Base-by-base conservation (phyloP, 2,329 filamentous ascomycete species). In the Didymella pinodella region DNA sequence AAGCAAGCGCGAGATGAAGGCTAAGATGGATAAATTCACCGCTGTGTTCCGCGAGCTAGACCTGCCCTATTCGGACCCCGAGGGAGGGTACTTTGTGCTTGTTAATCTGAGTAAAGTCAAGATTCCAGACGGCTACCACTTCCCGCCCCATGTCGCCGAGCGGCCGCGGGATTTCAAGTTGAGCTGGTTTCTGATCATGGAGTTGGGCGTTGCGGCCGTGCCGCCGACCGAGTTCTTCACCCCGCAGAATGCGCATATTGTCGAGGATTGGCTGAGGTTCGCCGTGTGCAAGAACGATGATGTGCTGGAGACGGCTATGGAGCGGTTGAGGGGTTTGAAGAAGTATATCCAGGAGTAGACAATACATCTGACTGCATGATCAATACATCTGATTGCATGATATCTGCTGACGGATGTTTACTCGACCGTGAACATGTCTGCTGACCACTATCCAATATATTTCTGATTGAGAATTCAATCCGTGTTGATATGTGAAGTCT, bases 151-250 rank as follows among this genome's bases (percentile, higher is more conserved):
- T 74, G 94, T 99, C 34, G 91, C 90, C 14, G 88, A 84, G 71
- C 86, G 95, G 1, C 92, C 95, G 25, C 85, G 95, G 29, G 95
- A 99, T 77, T 99, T 98, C 81, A 92, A 96, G 83, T 85, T 99
- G 46, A 87, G 88, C 34, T 99, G 94, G 94, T 98, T 98, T 81
- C 80, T 97, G 69, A 99, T 99, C 78, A 93, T 93, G 76, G 94
- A 99, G 81, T 83, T 99, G 20, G 95, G 95, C 10, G 92, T 99
- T 28, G 95, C 95, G 2, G 93, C 94, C 8, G 97, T 99, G 63
- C 95, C 95, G 18, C 95, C 95, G 0, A 97, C 93, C 0, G 95
- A 99, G 78, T 99, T 99, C 78, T 98, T 97, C 77, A 97, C 94
- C 0, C 88, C 92, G 18, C 81, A 78, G 43, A 97, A 97, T 72